Evolutionary conservation across 2,329 filamentous ascomycete genomes (phyloP), one percentile per base, ranked within the genome.

Genomic region (Aureobasidium sp.): DNA sequence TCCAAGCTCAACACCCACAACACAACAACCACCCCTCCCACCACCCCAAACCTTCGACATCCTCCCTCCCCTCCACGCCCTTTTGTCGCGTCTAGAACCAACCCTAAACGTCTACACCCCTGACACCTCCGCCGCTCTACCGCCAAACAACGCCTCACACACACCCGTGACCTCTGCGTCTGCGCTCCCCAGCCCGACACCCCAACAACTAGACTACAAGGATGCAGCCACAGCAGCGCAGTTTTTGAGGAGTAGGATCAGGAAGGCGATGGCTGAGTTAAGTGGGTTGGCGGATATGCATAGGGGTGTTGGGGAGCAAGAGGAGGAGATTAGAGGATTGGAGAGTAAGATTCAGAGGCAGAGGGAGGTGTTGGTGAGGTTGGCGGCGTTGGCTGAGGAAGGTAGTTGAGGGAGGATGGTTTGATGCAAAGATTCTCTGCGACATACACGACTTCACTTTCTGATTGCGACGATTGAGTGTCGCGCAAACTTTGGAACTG

Each of bases 1-100:
- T 39, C 48, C 55, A 27, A 47, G 57, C n/a, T 48, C 63, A 27
- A 64, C 68, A 22, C 61, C 69, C 42, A 66, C 68, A 55, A 62
- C 82, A 70, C 77, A 79, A 65, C 77, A 84, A 63, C 82, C 87
- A 36, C 77, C 83, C 2, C 85, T 87, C 62, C 88, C 94, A 65
- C 84, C 89, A 55, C 89, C 92, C 31, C 87, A 92, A 74, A 85
- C 86, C 55, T 90, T 97, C 77, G 92, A 96, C 78, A 85, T 91
- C 68, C 83, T 96, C 60, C 90, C 91, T 29, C 86, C 91, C 70
- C 84, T 97, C 60, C 87, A 90, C 70, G 82, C 86, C 63, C 84
- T 96, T 67, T 85, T 97, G 64, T 81, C 85, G 67, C 89, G 89
- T 56, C 83, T 97, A 59, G 72, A 62, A 41, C 58, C 62, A 20